These are phyloP conservation scores for Aureobasidium sp. DNA, from an alignment of 2,329 filamentous ascomycete genomes.

Conservation along the genomic window DNA sequence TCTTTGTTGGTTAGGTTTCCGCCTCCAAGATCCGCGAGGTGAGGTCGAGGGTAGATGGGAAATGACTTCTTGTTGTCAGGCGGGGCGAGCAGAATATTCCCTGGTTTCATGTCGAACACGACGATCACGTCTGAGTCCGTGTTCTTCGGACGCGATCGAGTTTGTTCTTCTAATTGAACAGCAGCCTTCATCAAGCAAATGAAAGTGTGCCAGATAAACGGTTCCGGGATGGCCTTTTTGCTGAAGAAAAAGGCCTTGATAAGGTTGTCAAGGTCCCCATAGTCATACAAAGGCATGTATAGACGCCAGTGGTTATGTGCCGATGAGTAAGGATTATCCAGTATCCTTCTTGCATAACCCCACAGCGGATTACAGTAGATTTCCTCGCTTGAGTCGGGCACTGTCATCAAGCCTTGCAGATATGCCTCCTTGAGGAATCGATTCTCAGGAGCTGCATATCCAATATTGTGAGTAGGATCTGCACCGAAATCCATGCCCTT, in stretches of 20 bases:
- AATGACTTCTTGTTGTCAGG: neutral
- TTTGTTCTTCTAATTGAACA: neutral
- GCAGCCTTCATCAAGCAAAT: neutral
- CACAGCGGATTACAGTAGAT: neutral
- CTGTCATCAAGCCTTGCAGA: neutral
- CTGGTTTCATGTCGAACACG: neutral
- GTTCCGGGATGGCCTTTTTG: neutral
- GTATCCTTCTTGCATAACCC: neutral
- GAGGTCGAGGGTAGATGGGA: neutral
- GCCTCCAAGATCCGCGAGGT: neutral
- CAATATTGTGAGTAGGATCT: neutral
- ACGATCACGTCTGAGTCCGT: neutral
- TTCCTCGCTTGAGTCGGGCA: neutral
- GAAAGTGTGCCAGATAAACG: neutral
- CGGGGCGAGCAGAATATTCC: neutral
- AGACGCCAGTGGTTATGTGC: neutral
- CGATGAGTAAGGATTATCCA: neutral
- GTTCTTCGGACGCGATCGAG: neutral
- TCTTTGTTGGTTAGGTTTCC: neutral
- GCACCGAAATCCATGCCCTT: neutral
- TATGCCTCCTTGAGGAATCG: neutral
- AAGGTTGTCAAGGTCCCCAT: neutral
- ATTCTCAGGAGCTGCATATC: neutral
- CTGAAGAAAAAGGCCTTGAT: neutral
- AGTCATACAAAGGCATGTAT: neutral